These are phyloP conservation scores for Diaporthe helianthi DNA, from an alignment of 2,329 filamentous ascomycete species.

Conservation along the genomic window DNA sequence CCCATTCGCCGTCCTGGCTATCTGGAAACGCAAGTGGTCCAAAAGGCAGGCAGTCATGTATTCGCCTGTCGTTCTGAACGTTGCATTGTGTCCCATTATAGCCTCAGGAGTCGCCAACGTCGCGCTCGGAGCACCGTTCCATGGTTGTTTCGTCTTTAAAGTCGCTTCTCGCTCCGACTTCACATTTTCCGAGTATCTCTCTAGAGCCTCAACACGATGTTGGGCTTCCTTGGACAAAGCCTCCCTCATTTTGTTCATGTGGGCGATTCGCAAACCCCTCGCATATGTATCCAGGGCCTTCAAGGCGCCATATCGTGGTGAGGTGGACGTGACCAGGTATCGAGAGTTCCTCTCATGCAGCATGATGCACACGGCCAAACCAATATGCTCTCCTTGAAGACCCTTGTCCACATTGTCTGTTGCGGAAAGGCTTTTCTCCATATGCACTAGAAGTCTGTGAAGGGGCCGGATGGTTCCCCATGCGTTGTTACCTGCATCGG, in stretches of 20 bases:
- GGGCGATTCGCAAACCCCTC: rapidly evolving
- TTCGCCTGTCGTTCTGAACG: rapidly evolving
- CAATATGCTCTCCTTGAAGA: background rate
- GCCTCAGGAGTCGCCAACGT: background rate
- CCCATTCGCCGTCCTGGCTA: background rate
- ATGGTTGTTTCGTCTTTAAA: background rate
- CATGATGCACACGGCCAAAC: background rate
- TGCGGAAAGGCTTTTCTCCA: background rate
- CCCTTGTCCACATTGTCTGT: background rate
- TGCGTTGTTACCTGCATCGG: background rate
- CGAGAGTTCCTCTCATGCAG: background rate
- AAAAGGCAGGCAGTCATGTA: background rate
- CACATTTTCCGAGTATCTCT: background rate
- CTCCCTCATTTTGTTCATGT: background rate
- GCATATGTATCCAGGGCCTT: background rate
- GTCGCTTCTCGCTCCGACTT: background rate
- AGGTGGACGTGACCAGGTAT: background rate
- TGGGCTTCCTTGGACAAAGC: background rate
- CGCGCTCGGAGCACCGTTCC: background rate
- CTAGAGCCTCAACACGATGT: background rate
- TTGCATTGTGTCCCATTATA: background rate
- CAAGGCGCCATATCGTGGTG: background rate
- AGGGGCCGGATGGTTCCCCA: background rate
- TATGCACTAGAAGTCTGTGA: background rate
- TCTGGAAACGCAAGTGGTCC: background rate